Evolutionary conservation across 495 filamentous ascomycete genomes (phyloP).

Genomic region (Penicillium coprophilum): DNA sequence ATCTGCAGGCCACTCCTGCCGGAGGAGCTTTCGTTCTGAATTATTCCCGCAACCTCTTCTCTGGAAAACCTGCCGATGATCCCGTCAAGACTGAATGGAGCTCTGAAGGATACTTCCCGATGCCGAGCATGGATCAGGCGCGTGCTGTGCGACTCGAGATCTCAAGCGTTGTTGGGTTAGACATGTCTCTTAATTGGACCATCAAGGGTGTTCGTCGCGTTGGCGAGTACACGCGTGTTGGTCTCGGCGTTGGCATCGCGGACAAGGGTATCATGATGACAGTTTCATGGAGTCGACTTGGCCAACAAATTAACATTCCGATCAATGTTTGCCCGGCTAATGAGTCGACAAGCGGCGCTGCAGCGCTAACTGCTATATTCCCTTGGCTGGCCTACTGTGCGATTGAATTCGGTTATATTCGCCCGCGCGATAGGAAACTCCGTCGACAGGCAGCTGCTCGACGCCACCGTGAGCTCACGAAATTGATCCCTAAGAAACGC

Average conservation of each 20-base stretch:
- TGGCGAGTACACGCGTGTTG: constrained; percentile 40
- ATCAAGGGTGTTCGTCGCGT: constrained; percentile 41
- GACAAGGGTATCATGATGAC: constrained; percentile 39
- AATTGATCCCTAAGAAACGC: constrained; percentile 42
- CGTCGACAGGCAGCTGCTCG: constrained; percentile 36
- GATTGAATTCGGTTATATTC: constrained; percentile 48
- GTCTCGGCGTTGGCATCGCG: constrained; percentile 40
- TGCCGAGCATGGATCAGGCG: constrained; percentile 31
- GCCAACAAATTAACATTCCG: constrained; percentile 43
- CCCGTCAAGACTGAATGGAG: constrained; percentile 42
- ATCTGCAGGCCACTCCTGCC: constrained; percentile 28
- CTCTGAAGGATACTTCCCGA: constrained; percentile 40
- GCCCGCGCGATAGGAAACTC: constrained; percentile 39
- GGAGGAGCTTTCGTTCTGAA: constrained; percentile 30
- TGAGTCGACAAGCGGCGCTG: constrained; percentile 36
- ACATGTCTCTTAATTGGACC: constrained; percentile 36
- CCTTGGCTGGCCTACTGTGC: constrained; percentile 53
- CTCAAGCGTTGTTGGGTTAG: constrained; percentile 18
- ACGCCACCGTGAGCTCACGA: constrained; percentile 41
- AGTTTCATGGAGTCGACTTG: constrained; percentile 43
- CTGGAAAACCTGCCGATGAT: constrained; percentile 35
- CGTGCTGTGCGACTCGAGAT: constrained; percentile 41
- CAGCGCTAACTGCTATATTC: constrained; percentile 41
- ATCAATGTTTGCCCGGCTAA: constrained; percentile 41
- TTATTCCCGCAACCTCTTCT: constrained; percentile 47